Evolutionary conservation across 192 early-diverging fungal genomes (phyloP).

Genomic region (Martensiomyces pterosporus): DNA sequence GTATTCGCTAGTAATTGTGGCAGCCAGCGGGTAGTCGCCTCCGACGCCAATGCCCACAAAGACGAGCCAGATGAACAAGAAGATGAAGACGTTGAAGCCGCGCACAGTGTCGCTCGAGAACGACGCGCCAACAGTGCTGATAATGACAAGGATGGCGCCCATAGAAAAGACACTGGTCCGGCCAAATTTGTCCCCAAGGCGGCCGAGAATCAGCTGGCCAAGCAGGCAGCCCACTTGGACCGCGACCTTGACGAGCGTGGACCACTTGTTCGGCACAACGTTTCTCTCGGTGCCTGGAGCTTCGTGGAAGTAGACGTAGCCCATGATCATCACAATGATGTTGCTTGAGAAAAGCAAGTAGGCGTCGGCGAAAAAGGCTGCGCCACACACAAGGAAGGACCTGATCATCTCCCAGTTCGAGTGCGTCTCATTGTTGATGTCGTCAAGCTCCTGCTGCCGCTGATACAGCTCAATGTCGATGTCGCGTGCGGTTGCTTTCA

Average conservation of each 20-base stretch:
- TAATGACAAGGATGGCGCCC: conserved; percentile 79
- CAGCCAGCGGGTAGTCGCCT: conserved; percentile 90
- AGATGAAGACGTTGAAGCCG: conserved; percentile 56
- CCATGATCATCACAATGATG: conserved; percentile 75
- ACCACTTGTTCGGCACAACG: conserved; percentile 56
- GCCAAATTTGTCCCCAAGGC: conserved; percentile 77
- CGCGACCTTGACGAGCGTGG: conserved; percentile 75
- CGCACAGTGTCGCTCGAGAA: conserved; percentile 58
- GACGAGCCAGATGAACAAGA: conserved; percentile 77
- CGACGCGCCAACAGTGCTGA: conserved; percentile 70
- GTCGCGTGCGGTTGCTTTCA: background rate
- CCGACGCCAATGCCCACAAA: conserved; percentile 86
- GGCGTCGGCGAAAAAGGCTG: conserved; percentile 81
- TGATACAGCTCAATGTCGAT: conserved; percentile 7
- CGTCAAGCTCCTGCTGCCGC: conserved; percentile 16
- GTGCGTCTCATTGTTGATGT: conserved; percentile 51
- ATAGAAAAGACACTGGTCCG: conserved; percentile 83
- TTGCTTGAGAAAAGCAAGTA: conserved; percentile 86
- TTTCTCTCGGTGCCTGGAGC: conserved; percentile 10
- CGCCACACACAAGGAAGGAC: conserved; percentile 59
- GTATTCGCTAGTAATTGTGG: conserved; percentile 87
- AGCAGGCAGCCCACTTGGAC: conserved; percentile 79
- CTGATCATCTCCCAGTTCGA: conserved; percentile 63
- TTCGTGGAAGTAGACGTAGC: conserved; percentile 53
- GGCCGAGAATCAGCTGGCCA: conserved; percentile 82